Conservation (phyloP, 2,329 filamentous ascomycete species). For the Aspergillus sp. region DNA sequence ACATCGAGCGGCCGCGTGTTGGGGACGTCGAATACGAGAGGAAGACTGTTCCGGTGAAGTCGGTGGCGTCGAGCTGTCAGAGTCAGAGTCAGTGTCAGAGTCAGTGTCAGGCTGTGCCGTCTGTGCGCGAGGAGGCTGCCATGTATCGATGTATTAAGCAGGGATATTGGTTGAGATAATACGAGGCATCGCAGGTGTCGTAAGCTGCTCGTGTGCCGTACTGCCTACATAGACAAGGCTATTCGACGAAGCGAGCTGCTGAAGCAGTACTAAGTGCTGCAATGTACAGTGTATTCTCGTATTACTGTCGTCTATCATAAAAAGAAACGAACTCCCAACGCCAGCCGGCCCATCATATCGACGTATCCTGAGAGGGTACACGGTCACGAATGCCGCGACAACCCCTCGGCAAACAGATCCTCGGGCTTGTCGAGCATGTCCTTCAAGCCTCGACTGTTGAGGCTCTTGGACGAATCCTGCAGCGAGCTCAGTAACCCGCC, state of each 20-base stretch:
- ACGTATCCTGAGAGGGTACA: no score
- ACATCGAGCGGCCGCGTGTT: conserved; percentile 8
- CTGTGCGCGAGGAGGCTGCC: conserved; percentile 18
- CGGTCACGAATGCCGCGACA: no score
- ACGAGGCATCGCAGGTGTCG: no score
- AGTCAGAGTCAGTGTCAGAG: no score
- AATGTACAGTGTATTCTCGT: not conserved
- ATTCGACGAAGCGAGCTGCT: no score
- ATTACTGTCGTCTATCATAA: not conserved
- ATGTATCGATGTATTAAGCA: conserved; percentile 17
- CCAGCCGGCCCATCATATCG: not conserved
- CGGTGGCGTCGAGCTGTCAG: conserved; percentile 1
- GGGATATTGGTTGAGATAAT: conserved; percentile 20
- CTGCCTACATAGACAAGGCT: no score
- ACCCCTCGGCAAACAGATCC: not conserved
- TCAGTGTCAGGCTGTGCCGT: conserved; percentile 12
- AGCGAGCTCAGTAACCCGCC: no score
- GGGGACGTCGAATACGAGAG: conserved; percentile 7
- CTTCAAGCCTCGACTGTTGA: no score
- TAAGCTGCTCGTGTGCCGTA: no score
- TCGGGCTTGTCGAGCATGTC: no score
- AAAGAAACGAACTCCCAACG: not conserved
- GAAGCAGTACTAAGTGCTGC: no score
- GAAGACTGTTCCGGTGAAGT: conserved; percentile 4
- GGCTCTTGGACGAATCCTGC: no score